Conservation (phyloP, 2,329 filamentous ascomycete genomes). For the Calonectria pseudoturangicola region DNA sequence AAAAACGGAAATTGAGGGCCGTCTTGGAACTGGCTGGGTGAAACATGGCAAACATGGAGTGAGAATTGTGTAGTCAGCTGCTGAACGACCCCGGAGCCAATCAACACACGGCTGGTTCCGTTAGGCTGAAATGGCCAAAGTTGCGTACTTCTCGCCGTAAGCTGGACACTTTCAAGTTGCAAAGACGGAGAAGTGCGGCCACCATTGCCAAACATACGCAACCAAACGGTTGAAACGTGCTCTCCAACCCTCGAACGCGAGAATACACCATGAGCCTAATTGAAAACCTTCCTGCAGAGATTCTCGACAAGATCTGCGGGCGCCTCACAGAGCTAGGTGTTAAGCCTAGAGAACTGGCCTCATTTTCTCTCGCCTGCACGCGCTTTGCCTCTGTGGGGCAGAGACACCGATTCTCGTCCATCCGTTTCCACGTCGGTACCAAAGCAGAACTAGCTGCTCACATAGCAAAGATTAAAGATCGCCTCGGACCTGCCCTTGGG, state of each 20-base stretch:
- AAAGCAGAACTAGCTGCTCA: too few relatives aligned
- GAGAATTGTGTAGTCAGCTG: neutral
- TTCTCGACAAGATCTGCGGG: neutral
- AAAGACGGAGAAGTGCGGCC: neutral
- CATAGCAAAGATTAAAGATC: neutral
- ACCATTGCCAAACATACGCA: too few relatives aligned
- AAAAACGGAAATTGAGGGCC: neutral
- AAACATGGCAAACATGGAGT: neutral
- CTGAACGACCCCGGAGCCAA: neutral
- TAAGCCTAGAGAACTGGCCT: neutral
- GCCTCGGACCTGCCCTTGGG: too few relatives aligned
- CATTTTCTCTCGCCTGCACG: neutral
- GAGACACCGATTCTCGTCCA: neutral
- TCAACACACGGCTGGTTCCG: neutral
- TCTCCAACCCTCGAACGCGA: too few relatives aligned
- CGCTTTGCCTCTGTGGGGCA: neutral
- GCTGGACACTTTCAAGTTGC: too few relatives aligned
- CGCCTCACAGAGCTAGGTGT: neutral
- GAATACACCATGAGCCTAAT: neutral
- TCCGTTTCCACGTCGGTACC: neutral
- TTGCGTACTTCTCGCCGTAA: neutral
- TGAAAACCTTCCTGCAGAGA: neutral
- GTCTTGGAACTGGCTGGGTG: neutral
- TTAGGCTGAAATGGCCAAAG: neutral
- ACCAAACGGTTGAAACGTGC: too few relatives aligned